Evolutionary conservation across 805 yeast species (phyloP), one percentile per base, ranked within the genome.

Genomic region (Myxozyma melibiosi): DNA sequence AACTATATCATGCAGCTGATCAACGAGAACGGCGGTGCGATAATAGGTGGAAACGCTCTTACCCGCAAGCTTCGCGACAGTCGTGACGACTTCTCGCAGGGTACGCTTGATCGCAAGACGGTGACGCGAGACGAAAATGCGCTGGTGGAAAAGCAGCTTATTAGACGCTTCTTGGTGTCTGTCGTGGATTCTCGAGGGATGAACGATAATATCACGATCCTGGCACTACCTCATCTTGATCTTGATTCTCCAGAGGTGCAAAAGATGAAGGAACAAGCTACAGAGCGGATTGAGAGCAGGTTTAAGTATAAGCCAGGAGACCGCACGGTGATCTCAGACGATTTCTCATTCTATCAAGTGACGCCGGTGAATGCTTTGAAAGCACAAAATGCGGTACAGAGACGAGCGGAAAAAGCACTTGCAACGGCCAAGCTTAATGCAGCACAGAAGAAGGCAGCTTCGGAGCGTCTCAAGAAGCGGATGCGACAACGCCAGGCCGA

Each of bases 21-120:
- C 4, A 69, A 71, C 4, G 75, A 78, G 28, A 65, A 73, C 28
- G 75, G 75, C 14, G 86, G 85, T 14, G 78, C 80, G 2, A 62
- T 76, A 4, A 74, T 74, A 27, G 72, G 80, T 0, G 78, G 80
- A n/a, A 66, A 64, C 14, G 71, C 67, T 8, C 71, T 84, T 34
- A 66, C 74, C 37, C 73, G 71, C 8, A 68, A 66, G 4, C 63
- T 84, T 1, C 75, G 81, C n/a, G 74, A 72, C 2, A 63, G 60
- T 16, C 61, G 79, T 24, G 46, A 57, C 1, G 59, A 48, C 8
- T 24, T 44, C 0, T 49, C 61, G 61, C 78, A 77, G 0, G 74
- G 79, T 13, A 69, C 69, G 1, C 73, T 83, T 16, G 91, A 86
- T 63, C 76, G 80, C 33, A 78, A 77, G 51, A 86, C 91, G 0